A percentile compares a stretch with the other conserved stretches of the same genome.
These are phyloP conservation scores for Xylaria venustula DNA, from an alignment of 495 filamentous ascomycete genomes.

Conservation along the genomic window DNA sequence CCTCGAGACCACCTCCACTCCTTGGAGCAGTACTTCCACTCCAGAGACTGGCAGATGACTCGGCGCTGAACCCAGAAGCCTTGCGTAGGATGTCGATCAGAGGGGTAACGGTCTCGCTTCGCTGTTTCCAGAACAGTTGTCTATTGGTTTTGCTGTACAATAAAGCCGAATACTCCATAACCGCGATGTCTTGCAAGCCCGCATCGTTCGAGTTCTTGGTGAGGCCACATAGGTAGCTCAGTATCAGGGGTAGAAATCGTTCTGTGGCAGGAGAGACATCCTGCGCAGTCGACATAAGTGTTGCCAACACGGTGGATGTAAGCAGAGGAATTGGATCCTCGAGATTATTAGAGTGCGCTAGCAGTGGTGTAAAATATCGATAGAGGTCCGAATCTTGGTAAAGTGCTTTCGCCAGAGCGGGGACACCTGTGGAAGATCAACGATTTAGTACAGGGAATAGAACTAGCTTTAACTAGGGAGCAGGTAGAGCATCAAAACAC, in stretches of 20 bases:
- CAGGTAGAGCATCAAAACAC: slow-evolving; percentile 11
- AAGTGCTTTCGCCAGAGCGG: slow-evolving; percentile 70
- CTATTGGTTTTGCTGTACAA: slow-evolving; percentile 73
- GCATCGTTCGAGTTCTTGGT: slow-evolving; percentile 76
- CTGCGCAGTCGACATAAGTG: slow-evolving; percentile 71
- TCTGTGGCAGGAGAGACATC: slow-evolving; percentile 55
- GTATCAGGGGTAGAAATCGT: slow-evolving; percentile 76
- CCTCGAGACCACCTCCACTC: slow-evolving; percentile 57
- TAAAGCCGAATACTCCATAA: slow-evolving; percentile 86
- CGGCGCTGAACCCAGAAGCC: slow-evolving; percentile 66
- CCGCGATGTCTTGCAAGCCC: slow-evolving; percentile 91
- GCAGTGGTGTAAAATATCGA: slow-evolving; percentile 79
- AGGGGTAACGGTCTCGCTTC: slow-evolving; percentile 77
- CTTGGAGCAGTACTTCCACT: slow-evolving; percentile 54
- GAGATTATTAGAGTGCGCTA: slow-evolving; percentile 73
- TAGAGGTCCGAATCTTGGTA: slow-evolving; percentile 75
- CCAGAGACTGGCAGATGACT: slow-evolving; percentile 65
- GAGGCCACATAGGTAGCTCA: slow-evolving; percentile 79
- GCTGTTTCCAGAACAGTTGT: slow-evolving; percentile 82
- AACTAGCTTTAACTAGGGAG: not conserved
- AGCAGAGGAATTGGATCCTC: slow-evolving; percentile 89
- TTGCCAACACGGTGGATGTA: slow-evolving; percentile 82
- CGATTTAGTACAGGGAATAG: slow-evolving; percentile 12
- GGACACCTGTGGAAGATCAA: slow-evolving; percentile 60
- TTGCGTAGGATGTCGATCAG: slow-evolving; percentile 78